Percentiles rank a stretch among this genome's conserved stretches.
Conservation (phyloP, 805 yeast genomes). For the Barnettozyma siamensis region DNA sequence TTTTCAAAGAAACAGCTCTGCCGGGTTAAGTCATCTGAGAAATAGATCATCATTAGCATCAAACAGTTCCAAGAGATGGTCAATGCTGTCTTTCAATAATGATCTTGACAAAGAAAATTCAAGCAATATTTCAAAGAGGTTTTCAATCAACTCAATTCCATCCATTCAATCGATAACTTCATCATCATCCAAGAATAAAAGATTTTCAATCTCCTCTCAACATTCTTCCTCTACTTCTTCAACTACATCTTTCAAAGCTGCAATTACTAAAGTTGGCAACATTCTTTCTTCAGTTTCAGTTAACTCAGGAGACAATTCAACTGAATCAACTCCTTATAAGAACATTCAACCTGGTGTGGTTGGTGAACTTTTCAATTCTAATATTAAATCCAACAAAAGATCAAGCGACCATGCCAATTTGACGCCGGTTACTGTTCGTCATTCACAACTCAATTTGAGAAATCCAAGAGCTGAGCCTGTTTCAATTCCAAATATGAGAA, state of each 20-base stretch:
- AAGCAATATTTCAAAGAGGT: slow-evolving; percentile 5
- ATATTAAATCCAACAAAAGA: slow-evolving; percentile 2
- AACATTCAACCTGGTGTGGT: slow-evolving; percentile 20
- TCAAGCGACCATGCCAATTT: slow-evolving; percentile 8
- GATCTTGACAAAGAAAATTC: slow-evolving; percentile 20
- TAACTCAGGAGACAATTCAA: slow-evolving; percentile 16
- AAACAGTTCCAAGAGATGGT: slow-evolving; percentile 25
- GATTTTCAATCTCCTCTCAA: slow-evolving; percentile 19
- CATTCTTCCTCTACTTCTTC: slow-evolving; percentile 20
- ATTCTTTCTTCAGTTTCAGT: slow-evolving; percentile 22
- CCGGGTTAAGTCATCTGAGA: slow-evolving; percentile 16
- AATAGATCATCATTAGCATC: slow-evolving; percentile 20
- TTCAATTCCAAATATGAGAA: slow-evolving; percentile 5
- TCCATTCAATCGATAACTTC: slow-evolving; percentile 9
- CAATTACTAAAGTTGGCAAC: slow-evolving; percentile 20
- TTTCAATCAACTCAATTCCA: slow-evolving; percentile 9
- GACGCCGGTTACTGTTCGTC: slow-evolving; percentile 9
- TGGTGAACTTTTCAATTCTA: slow-evolving; percentile 13
- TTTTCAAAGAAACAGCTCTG: slow-evolving; percentile 21
- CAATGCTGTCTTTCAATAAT: slow-evolving; percentile 21
- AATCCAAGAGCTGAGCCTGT: slow-evolving; percentile 8
- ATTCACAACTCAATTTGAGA: slow-evolving; percentile 2
- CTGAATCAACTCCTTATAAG: slow-evolving; percentile 19
- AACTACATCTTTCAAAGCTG: slow-evolving; percentile 17
- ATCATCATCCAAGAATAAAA: slow-evolving; percentile 14